A percentile compares a stretch with the other conserved stretches of the same genome.
phyloP scores from a whole-genome alignment of 805 yeast species.

The Lachancea sp. region DNA sequence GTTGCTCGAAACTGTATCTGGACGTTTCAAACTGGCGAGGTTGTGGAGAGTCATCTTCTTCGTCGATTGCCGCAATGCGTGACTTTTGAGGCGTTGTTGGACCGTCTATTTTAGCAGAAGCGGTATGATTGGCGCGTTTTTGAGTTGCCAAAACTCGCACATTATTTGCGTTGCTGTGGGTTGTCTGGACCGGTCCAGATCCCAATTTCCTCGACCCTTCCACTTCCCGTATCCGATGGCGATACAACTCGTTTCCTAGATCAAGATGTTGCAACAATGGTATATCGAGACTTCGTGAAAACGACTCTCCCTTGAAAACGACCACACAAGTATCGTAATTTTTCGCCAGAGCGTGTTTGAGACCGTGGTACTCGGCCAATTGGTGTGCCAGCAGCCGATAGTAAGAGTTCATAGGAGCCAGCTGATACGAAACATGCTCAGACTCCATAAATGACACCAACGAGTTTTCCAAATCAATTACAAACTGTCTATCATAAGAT shows the following conservation, averaged over 20 bases:
- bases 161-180: not conserved
- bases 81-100: slow-evolving; percentile 10
- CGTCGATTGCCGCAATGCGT: slow-evolving; percentile 1
- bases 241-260: slow-evolving; percentile 5
- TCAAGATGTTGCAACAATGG: slow-evolving; percentile 20
- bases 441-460: slow-evolving; percentile 41
- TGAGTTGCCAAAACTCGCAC: too few species aligned
- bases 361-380: slow-evolving; percentile 56
- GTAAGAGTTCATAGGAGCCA: slow-evolving; percentile 60
- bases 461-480: slow-evolving; percentile 44
- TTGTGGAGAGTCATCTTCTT: slow-evolving; percentile 20
- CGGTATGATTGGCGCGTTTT: too few species aligned
- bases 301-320: slow-evolving; percentile 35
- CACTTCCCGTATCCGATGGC: not conserved
- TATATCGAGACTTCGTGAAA: slow-evolving; percentile 10
- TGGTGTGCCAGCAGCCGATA: slow-evolving; percentile 63
- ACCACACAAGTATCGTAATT: slow-evolving; percentile 43
- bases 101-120: too few species aligned
- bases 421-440: slow-evolving; percentile 35
- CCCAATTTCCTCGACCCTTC: not conserved
- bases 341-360: slow-evolving; percentile 51
- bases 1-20: slow-evolving; percentile 14
- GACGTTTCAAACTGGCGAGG: slow-evolving; percentile 25
- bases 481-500: slow-evolving; percentile 43
- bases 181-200: not conserved